Base-by-base conservation (phyloP, 176 grass and related monocot species). In the Oryza officinalis region DNA sequence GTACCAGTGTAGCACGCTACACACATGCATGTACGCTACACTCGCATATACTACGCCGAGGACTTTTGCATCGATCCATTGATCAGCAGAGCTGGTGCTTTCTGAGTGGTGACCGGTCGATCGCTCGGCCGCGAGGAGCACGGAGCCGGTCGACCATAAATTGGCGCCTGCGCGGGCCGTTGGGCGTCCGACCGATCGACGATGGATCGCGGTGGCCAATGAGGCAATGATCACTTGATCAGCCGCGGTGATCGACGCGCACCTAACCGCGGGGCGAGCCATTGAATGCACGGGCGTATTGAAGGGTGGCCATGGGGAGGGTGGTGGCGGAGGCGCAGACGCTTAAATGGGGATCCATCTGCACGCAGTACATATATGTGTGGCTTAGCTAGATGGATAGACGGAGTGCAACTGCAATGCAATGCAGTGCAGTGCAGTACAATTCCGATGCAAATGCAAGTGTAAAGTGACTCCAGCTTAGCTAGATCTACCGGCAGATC, bases 111-210 rank as follows among this genome's bases (percentile, higher is more conserved):
- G 18, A 31, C 35, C 26, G 20, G 60, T 15, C 44, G 49, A 15
- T n/a, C 25, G 76, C 3, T 57, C 2, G 23, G 20, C 35, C 27
- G 45, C 45, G 38, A 10, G 8, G 35, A 77, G 10, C 43, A 23
- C 38, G 71, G 80, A 85, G 80, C 71, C 65, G 76, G 30, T 57
- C 72, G 64, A 73, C 88, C 88, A 94, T 94, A 94, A 91, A 97
- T 87, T 93, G 92, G 88, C 88, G 88, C 79, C 78, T 71, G 57
- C 57, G 57, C 57, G 77, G 82, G 81, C 40, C 87, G 89, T 88
- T 89, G 90, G 88, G 70, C 27, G 38, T 50, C 25, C 40, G 30
- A 60, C 63, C 67, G 47, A 71, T 52, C 47, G 38, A 23, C 13
- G 57, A 23, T 50, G 59, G 68, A 18, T 23, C 11, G 33, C 12